Base-by-base conservation (phyloP, 371 early-diverging fungal genomes). In the Syncephalis fuscata region DNA sequence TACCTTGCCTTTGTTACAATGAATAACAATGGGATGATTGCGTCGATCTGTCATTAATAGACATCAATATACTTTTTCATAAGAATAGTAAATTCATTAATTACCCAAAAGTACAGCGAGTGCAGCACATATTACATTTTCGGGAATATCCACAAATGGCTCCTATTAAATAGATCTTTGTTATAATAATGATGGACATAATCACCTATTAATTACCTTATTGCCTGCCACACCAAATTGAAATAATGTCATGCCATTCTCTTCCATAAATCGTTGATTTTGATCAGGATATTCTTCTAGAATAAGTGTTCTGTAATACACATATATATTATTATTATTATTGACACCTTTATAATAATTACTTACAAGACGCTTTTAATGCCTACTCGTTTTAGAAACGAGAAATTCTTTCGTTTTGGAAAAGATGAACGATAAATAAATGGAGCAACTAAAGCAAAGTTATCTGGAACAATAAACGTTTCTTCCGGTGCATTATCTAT, bases 101-200 rank as follows among this genome's bases (percentile, higher is more conserved):
- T 38, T 59, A 64, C 80, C 86, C 59, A 92, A 50, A 27, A 93
- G 66, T 11, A 82, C 83, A 4, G 85, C 67, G 39, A 95, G 63
- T 0, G 96, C 94, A 8, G 82, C 85, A 47, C 79, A 72, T 42
- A 93, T 91, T 45, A 80, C 82, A 52, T 87, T 83, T 51, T 92
- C 92, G 1, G 92, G 90, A 38, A 95, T 93, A 71, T 95, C 92
- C n/a, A 92, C 91, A 72, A 95, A 94, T 1, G 92, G 93, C 67
- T 94, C 94, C 84, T 86, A 52, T 38, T 40, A 15, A 20, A 46
- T 19, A 4, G 25, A 40, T 25, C 9, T 45, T 26, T 4, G 39
- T 38, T 24, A 37, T 14, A 40, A 16, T 25, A 22, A 21, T 1
- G 40, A 26, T 46, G 11, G n/a, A n/a, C n/a, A n/a, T 39, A 32